Evolutionary conservation across 1,284 basidiomycete genomes (phyloP).

Genomic region (Malassezia equina): DNA sequence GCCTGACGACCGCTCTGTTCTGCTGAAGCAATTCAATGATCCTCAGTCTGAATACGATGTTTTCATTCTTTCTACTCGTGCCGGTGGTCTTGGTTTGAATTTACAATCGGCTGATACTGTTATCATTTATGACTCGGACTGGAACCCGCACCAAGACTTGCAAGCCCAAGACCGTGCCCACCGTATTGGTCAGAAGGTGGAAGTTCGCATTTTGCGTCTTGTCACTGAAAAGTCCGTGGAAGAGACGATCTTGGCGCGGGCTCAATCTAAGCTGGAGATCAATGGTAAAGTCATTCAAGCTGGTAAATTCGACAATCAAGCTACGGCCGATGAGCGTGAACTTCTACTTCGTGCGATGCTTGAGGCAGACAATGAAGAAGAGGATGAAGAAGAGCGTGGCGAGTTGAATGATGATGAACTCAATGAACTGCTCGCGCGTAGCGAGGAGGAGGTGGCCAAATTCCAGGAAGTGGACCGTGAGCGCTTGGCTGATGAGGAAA

Average conservation of each 20-base stretch:
- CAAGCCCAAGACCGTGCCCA: constrained; percentile 76
- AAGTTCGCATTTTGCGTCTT: constrained; percentile 88
- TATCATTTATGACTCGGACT: constrained; percentile 67
- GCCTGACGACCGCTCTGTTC: constrained; percentile 86
- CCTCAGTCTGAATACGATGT: constrained; percentile 80
- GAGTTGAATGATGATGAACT: constrained; percentile 96
- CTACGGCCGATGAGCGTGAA: constrained; percentile 93
- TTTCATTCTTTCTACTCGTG: constrained; percentile 76
- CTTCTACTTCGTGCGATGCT: constrained; percentile 65
- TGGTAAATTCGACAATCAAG: constrained; percentile 98
- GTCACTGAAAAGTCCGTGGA: constrained; percentile 97
- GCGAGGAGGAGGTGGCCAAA: constrained; percentile 65
- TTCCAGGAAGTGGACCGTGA: constrained; percentile 79
- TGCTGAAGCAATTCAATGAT: constrained; percentile 84
- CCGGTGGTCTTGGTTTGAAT: constrained; percentile 94
- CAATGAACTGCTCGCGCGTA: constrained; percentile 82
- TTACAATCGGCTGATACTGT: constrained; percentile 97
- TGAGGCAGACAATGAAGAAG: constrained; percentile 47
- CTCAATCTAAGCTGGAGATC: constrained; percentile 92
- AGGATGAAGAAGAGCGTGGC: constrained; percentile 55
- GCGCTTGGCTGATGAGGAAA: constrained; percentile 62
- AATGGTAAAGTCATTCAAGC: constrained; percentile 86
- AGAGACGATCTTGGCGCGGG: constrained; percentile 89
- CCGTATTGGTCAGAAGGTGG: constrained; percentile 98
- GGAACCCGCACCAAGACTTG: constrained; percentile 58